These are phyloP conservation scores for Saksenaea oblongispora DNA, from an alignment of 371 early-diverging fungal genomes.

Conservation along the genomic window DNA sequence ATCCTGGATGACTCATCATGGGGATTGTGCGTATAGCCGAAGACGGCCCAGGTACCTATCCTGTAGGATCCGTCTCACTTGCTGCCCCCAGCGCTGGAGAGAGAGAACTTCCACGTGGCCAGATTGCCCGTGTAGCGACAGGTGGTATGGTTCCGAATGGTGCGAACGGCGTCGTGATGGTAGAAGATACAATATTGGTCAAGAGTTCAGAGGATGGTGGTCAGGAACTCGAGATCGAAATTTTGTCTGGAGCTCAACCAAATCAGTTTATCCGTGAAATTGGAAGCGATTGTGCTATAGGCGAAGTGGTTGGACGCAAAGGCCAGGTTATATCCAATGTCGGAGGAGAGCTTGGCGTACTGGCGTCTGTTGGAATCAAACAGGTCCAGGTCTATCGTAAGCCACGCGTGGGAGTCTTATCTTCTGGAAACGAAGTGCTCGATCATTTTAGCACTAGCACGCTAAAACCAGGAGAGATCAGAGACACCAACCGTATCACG, in stretches of 20 bases:
- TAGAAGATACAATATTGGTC: constrained; percentile 83
- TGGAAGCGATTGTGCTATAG: constrained; percentile 73
- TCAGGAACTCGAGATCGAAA: constrained; percentile 65
- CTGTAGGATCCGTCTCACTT: constrained; percentile 61
- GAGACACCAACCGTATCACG: constrained; percentile 87
- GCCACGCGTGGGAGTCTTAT: constrained; percentile 81
- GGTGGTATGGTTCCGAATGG: constrained; percentile 85
- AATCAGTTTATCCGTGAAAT: constrained; percentile 80
- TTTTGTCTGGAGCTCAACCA: constrained; percentile 26
- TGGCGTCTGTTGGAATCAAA: constrained; percentile 77
- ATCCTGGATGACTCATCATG: background rate
- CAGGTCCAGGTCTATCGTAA: constrained; percentile 65
- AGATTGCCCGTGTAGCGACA: constrained; percentile 81
- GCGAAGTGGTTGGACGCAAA: constrained; percentile 55
- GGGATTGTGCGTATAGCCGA: constrained; percentile 40
- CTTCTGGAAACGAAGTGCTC: constrained; percentile 89
- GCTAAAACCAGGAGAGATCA: constrained; percentile 67
- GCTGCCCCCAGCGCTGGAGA: constrained; percentile 46
- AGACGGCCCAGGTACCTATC: constrained; percentile 81
- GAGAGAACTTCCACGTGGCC: constrained; percentile 27
- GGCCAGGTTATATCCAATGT: constrained; percentile 66
- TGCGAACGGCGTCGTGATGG: constrained; percentile 90
- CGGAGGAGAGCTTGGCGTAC: constrained; percentile 81
- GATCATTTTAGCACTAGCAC: constrained; percentile 49
- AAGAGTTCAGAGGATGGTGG: constrained; percentile 55